These are phyloP conservation scores for Ogataea angusta DNA, from an alignment of 805 yeast genomes.

Conservation along the genomic window DNA sequence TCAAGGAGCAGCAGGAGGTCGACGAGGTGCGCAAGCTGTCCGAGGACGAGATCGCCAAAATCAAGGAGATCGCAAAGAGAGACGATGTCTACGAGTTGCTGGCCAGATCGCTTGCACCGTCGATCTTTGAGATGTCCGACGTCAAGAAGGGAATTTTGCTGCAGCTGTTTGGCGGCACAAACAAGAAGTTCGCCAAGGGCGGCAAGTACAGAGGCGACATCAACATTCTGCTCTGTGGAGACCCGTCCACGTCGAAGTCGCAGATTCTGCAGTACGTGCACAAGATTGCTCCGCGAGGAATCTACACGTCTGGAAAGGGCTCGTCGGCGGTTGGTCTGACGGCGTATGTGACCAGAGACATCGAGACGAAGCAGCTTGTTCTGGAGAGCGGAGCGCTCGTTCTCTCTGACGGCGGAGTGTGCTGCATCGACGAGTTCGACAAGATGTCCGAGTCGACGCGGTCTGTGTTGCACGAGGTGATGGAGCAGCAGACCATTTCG, in stretches of 20 bases:
- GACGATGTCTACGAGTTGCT: constrained; percentile 81
- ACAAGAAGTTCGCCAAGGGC: constrained; percentile 82
- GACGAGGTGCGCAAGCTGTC: constrained; percentile 72
- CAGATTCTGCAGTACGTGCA: constrained; percentile 93
- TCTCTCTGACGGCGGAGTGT: constrained; percentile 94
- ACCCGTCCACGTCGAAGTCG: constrained; percentile 96
- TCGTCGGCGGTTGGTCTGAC: constrained; percentile 99
- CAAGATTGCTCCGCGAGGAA: constrained; percentile 96
- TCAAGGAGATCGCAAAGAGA: constrained; percentile 59
- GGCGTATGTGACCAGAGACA: constrained; percentile 92
- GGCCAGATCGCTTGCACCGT: constrained; percentile 93
- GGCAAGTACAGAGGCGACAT: constrained; percentile 96
- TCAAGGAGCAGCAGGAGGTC: constrained; percentile 62
- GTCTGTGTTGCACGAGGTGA: constrained; percentile 94
- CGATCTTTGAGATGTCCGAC: constrained; percentile 93
- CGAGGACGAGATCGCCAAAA: constrained; percentile 64
- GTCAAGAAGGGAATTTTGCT: constrained; percentile 92
- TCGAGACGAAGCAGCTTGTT: constrained; percentile 89
- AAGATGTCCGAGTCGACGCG: constrained; percentile 94
- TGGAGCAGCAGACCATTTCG: constrained; percentile 98
- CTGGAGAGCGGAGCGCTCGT: constrained; percentile 96
- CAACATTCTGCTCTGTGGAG: constrained; percentile 90
- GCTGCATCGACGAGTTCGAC: constrained; percentile 98
- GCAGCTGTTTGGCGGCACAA: constrained; percentile 94
- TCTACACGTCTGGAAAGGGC: constrained; percentile 97